phyloP scores from a whole-genome alignment of 495 filamentous ascomycete genomes.

The Penicillium robsamsonii region DNA sequence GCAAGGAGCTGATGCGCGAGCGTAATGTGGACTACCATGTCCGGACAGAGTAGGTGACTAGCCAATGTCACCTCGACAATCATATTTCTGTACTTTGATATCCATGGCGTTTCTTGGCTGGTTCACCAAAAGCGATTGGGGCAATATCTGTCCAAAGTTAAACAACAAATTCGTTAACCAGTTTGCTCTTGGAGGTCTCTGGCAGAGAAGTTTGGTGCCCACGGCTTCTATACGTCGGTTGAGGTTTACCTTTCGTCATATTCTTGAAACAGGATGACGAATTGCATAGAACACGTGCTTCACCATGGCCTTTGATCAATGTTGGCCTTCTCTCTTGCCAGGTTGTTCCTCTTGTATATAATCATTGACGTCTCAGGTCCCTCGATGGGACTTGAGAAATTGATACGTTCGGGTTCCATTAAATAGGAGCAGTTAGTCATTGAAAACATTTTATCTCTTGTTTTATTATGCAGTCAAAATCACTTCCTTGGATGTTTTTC shows the following conservation, averaged over 20 bases:
- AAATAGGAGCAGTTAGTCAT: slow-evolving; percentile 15
- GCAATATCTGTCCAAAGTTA: slow-evolving; percentile 17
- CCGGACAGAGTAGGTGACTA: slow-evolving; percentile 18
- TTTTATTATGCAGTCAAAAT: not conserved
- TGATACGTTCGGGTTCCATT: slow-evolving; percentile 8
- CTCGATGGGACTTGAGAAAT: slow-evolving; percentile 5
- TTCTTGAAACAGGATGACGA: not conserved
- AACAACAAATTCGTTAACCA: slow-evolving; percentile 14
- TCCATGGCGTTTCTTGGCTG: slow-evolving; percentile 48
- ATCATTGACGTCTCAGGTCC: slow-evolving; percentile 13
- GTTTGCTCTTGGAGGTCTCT: slow-evolving; percentile 6
- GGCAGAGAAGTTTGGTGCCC: slow-evolving; percentile 3
- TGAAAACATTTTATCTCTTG: slow-evolving; percentile 16
- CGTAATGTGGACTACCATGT: slow-evolving; percentile 50
- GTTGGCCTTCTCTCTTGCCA: slow-evolving; percentile 2
- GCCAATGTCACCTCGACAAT: slow-evolving; percentile 29
- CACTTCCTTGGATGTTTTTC: not conserved
- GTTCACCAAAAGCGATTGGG: slow-evolving; percentile 41
- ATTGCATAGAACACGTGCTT: not conserved
- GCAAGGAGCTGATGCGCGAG: slow-evolving; percentile 68
- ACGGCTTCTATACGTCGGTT: not conserved
- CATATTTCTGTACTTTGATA: slow-evolving; percentile 40
- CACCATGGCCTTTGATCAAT: too few species aligned
- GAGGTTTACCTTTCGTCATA: not conserved
- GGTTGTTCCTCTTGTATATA: slow-evolving; percentile 27